Base-by-base conservation (phyloP, 768 basidiomycete genomes). In the Suillus variegatus region DNA sequence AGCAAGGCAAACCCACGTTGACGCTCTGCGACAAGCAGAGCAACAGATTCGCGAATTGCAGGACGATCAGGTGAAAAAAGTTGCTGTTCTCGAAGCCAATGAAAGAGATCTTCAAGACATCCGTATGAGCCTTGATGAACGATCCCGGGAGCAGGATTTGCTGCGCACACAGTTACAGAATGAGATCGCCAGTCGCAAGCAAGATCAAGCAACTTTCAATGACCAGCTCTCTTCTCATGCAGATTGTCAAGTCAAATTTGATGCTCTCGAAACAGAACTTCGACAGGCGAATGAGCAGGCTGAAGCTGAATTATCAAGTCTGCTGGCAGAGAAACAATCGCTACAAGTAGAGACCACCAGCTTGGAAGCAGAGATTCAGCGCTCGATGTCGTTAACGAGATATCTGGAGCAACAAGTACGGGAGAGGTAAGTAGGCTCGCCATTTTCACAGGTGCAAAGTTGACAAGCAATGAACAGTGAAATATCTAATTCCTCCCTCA, bases 291-390 rank as follows among this genome's bases (percentile, higher is more conserved):
- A 86, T 38, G 63, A 82, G 49, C 75, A 82, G 58, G 71, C 79
- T 35, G 76, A 80, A 55, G 64, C 64, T 1, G 77, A 80, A 16
- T 66, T 82, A 32, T 74, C 79, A 41, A 54, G 71, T 5, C 63
- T 82, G 22, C 82, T 84, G 66, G 79, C 82, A 54, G 88, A 91
- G 76, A 87, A 82, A 67, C 75, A 73, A 1, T 61, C 72, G 12
- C 74, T 89, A 18, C 86, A 91, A 65, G 80, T 82, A 57, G 80
- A 88, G 68, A 81, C 82, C 55, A 91, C 89, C 0, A 76, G 78
- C 16, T 76, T 91, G 35, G 85, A 85, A 66, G 88, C 90, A 3
- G 89, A 92, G 70, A 74, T 86, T 14, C 89, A 92, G 74, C 85
- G 87, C 44, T 82, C 81, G 10, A 78, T 84, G 55, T 91, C 91